Evolutionary conservation across 305 asterid species (phyloP).

Genomic region (Fraxinus xanthoxyloides): DNA sequence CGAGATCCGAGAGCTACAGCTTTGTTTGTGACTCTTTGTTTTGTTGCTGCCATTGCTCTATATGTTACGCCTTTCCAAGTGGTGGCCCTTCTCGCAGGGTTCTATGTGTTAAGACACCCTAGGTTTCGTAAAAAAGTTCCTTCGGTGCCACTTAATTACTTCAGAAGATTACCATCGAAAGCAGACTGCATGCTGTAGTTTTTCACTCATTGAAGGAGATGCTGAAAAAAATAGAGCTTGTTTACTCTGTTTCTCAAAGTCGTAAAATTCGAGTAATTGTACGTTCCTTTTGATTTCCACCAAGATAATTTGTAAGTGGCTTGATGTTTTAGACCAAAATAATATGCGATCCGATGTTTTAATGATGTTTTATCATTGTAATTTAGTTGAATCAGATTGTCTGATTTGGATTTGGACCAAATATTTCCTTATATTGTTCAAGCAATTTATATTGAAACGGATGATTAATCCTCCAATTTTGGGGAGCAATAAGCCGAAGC

Average conservation of each 20-base stretch:
- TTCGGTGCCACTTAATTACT: conserved; percentile 54
- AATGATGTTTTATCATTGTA: not conserved
- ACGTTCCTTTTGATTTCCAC: not conserved
- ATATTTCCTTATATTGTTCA: not conserved
- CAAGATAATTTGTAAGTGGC: not conserved
- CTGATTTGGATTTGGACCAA: not conserved
- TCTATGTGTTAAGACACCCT: conserved; percentile 59
- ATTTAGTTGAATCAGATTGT: not conserved
- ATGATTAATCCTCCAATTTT: not conserved
- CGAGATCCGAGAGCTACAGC: conserved; percentile 66
- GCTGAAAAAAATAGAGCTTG: not conserved
- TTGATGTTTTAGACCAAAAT: not conserved
- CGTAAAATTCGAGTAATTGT: not conserved
- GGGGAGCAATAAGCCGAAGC: not conserved
- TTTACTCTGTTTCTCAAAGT: not conserved
- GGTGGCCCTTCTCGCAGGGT: conserved; percentile 48
- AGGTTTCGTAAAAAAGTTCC: conserved; percentile 60
- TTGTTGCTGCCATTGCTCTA: conserved; percentile 48
- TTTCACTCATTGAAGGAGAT: not conserved
- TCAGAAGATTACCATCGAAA: conserved; percentile 55
- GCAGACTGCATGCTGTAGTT: conserved; percentile 55
- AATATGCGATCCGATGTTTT: not conserved
- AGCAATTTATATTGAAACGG: not conserved
- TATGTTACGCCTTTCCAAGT: conserved; percentile 66
- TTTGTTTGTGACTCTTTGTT: conserved; percentile 41